Evolutionary conservation across 352 stramenopile species (phyloP).

Genomic region (Globisporangium canariense): DNA sequence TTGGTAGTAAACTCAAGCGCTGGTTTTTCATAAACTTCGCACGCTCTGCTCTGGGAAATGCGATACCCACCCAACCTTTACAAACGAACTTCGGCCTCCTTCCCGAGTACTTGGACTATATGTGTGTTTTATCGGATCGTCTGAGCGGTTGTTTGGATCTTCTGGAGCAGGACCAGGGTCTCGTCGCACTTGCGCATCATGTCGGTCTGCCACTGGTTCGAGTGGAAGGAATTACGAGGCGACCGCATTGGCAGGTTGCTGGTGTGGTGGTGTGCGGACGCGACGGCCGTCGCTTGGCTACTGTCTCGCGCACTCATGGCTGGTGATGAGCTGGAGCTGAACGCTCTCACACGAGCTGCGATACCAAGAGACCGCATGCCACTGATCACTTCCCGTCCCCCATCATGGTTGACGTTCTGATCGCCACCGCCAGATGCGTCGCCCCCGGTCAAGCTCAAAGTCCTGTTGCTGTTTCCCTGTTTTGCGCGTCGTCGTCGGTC

Average conservation of each 20-base stretch:
- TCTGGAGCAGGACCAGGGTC: slow-evolving; percentile 38
- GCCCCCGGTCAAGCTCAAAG: neutral
- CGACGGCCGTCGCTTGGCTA: neutral
- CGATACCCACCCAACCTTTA: neutral
- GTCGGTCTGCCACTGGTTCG: slow-evolving; percentile 27
- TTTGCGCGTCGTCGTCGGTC: slow-evolving; percentile 16
- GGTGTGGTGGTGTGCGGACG: neutral
- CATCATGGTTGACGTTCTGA: neutral
- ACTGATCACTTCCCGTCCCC: slow-evolving; percentile 5
- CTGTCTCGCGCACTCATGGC: neutral
- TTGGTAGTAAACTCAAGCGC: neutral
- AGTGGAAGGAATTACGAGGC: slow-evolving; percentile 1
- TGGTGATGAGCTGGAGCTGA: neutral
- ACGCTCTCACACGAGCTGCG: neutral
- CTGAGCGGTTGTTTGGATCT: slow-evolving; percentile 29
- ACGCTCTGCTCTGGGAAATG: neutral
- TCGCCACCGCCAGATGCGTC: neutral
- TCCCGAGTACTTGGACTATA: neutral
- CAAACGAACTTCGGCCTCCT: neutral
- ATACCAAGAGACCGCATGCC: neutral
- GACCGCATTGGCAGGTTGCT: neutral
- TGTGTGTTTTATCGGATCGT: neutral
- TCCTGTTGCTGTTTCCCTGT: neutral
- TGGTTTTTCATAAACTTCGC: neutral
- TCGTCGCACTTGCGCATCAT: slow-evolving; percentile 46